Conservation (phyloP, 2,329 filamentous ascomycete genomes). For the Sphaceloma murrayae region DNA sequence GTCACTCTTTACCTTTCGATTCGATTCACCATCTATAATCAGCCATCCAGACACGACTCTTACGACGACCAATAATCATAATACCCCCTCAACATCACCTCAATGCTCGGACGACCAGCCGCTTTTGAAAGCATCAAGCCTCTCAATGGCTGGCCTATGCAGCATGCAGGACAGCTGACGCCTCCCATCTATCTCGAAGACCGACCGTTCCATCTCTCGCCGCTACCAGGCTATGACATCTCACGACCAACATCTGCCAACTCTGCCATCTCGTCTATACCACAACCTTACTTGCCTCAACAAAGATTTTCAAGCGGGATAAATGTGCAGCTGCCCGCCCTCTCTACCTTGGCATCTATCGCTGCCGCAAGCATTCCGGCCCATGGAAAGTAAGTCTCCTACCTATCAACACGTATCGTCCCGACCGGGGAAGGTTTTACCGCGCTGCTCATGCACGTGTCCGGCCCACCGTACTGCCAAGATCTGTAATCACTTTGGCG, state of each 20-base stretch:
- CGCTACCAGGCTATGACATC: conserved; percentile 40
- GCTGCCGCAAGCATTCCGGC: conserved; percentile 17
- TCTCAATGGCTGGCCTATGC: conserved; percentile 40
- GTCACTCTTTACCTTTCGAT: conserved; percentile 16
- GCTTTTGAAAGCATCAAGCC: conserved; percentile 44
- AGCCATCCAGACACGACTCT: conserved; percentile 4
- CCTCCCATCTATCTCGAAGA: conserved; percentile 39
- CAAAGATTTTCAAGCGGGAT: conserved; percentile 29
- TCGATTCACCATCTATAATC: background rate
- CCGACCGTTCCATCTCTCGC: conserved; percentile 40
- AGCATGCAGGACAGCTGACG: conserved; percentile 39
- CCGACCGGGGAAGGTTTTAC: background rate
- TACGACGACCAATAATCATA: conserved; percentile 15
- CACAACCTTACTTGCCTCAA: conserved; percentile 33
- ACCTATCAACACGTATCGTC: background rate
- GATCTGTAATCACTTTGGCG: conserved; percentile 14
- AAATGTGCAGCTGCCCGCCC: conserved; percentile 44
- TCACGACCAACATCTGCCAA: conserved; percentile 46
- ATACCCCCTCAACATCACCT: conserved; percentile 13
- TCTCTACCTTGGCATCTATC: conserved; percentile 49
- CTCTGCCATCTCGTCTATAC: conserved; percentile 32
- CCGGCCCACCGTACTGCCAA: conserved; percentile 16
- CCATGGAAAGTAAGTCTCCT: conserved; percentile 13
- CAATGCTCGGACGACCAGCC: conserved; percentile 34
- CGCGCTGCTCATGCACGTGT: background rate